These are phyloP conservation scores for Malus hybrid DNA, from an alignment of 331 rosid species.

Conservation along the genomic window DNA sequence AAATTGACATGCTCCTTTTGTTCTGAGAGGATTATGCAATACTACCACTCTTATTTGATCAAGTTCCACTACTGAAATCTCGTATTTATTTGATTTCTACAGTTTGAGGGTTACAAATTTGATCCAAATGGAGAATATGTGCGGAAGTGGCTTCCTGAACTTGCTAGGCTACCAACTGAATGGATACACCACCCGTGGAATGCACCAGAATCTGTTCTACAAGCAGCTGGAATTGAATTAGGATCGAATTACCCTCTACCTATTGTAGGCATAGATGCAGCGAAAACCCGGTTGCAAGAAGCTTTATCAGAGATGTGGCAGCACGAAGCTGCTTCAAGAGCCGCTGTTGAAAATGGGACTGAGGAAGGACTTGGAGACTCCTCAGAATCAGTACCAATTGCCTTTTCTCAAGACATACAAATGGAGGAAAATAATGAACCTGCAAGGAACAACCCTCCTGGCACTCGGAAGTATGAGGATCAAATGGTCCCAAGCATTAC, in stretches of 20 bases:
- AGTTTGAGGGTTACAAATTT: constrained; percentile 85
- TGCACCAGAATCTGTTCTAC: constrained; percentile 81
- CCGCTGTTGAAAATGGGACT: constrained; percentile 70
- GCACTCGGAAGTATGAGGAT: constrained; percentile 56
- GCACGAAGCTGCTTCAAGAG: constrained; percentile 81
- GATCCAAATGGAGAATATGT: constrained; percentile 92
- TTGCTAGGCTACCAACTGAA: constrained; percentile 82
- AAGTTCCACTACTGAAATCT: background rate
- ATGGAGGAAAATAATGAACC: constrained; percentile 71
- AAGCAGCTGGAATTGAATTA: constrained; percentile 88
- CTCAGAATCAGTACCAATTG: constrained; percentile 48
- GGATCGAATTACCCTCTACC: constrained; percentile 95
- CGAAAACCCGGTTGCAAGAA: constrained; percentile 63
- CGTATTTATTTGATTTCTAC: constrained; percentile 10
- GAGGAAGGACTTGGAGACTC: constrained; percentile 97
- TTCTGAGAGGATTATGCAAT: background rate
- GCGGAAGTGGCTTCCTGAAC: constrained; percentile 94
- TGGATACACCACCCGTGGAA: constrained; percentile 99
- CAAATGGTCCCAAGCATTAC: constrained; percentile 96
- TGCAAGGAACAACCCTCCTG: constrained; percentile 36
- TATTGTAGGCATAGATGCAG: constrained; percentile 65
- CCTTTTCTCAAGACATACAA: constrained; percentile 67
- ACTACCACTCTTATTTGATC: background rate
- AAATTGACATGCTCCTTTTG: background rate
- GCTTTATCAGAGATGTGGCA: constrained; percentile 73